A percentile compares a stretch with the other conserved stretches of the same genome.
These are phyloP conservation scores for Lentinula raphanica DNA, from an alignment of 768 basidiomycete species.

Conservation along the genomic window DNA sequence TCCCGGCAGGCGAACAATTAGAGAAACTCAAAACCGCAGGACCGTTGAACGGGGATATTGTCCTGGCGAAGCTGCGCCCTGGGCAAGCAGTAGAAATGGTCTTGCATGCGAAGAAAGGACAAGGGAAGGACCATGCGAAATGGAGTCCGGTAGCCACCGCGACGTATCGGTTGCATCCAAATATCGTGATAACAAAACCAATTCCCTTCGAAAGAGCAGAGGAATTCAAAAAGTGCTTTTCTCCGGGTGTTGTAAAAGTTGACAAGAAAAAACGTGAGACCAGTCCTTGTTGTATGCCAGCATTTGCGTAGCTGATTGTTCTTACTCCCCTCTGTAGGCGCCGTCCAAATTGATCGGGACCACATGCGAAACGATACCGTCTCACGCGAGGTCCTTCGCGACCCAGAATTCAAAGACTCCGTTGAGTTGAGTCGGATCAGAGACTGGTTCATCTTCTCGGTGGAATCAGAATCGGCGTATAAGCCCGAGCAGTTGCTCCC, in stretches of 20 bases:
- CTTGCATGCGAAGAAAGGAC: conserved; percentile 86
- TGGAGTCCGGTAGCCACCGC: conserved; percentile 96
- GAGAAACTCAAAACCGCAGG: conserved; percentile 41
- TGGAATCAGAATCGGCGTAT: conserved; percentile 91
- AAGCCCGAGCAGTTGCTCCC: conserved; percentile 47
- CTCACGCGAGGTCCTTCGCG: conserved; percentile 85
- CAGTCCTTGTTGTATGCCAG: too few relatives aligned
- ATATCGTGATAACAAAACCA: conserved; percentile 70
- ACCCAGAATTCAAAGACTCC: conserved; percentile 81
- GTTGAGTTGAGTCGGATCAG: conserved; percentile 82
- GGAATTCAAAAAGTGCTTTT: conserved; percentile 86
- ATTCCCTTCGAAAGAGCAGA: conserved; percentile 73
- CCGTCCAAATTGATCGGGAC: conserved; percentile 55
- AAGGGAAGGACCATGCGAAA: conserved; percentile 94
- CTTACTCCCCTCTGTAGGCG: conserved; percentile 7
- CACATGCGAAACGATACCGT: conserved; percentile 82
- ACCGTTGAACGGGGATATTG: conserved; percentile 76
- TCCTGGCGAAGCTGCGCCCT: conserved; percentile 86
- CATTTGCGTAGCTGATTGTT: too few relatives aligned
- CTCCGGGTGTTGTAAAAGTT: conserved; percentile 71
- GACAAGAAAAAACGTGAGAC: conserved; percentile 45
- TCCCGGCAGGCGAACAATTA: conserved; percentile 77
- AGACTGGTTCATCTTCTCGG: conserved; percentile 89
- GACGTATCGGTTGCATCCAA: conserved; percentile 87
- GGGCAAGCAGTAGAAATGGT: conserved; percentile 85